Evolutionary conservation across 1,284 basidiomycete species (phyloP).

Genomic region (Trichosporon sp.): DNA sequence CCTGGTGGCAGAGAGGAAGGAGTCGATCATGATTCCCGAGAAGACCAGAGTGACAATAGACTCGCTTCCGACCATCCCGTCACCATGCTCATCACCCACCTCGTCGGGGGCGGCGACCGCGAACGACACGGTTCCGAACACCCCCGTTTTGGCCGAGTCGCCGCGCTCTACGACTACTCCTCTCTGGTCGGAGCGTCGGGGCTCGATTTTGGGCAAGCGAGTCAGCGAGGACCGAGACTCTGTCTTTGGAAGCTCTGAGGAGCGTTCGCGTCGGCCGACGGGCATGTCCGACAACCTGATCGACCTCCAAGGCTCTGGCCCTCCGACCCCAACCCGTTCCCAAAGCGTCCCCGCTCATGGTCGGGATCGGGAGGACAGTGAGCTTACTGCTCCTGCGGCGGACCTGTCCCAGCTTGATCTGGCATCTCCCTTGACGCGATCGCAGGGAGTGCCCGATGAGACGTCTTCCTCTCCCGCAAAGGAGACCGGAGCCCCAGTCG

Average conservation of each 20-base stretch:
- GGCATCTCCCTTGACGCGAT: constrained; percentile 7
- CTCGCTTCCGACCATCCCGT: constrained; percentile 10
- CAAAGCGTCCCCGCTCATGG: not conserved
- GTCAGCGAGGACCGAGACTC: constrained; percentile 42
- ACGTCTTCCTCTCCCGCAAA: not conserved
- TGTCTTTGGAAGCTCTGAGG: constrained; percentile 27
- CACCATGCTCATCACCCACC: constrained; percentile 24
- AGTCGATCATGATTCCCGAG: constrained; percentile 5
- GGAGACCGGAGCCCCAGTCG: not conserved
- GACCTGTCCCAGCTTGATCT: constrained; percentile 15
- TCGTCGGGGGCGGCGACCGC: constrained; percentile 33
- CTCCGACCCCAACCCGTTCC: not conserved
- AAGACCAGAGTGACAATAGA: constrained; percentile 14
- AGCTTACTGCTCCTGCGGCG: constrained; percentile 6
- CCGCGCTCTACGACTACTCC: not conserved
- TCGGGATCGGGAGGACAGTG: constrained; percentile 12
- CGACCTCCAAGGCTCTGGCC: constrained; percentile 4
- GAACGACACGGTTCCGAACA: constrained; percentile 12
- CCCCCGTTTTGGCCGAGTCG: constrained; percentile 6
- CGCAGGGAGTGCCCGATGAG: not conserved
- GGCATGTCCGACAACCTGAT: constrained; percentile 8
- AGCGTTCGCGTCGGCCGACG: constrained; percentile 16
- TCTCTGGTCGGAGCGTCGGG: not conserved
- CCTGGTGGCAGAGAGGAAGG: constrained; percentile 14
- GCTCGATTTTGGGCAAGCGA: constrained; percentile 39